phyloP scores from a whole-genome alignment of 768 basidiomycete genomes.

The Amanita rubescens region DNA sequence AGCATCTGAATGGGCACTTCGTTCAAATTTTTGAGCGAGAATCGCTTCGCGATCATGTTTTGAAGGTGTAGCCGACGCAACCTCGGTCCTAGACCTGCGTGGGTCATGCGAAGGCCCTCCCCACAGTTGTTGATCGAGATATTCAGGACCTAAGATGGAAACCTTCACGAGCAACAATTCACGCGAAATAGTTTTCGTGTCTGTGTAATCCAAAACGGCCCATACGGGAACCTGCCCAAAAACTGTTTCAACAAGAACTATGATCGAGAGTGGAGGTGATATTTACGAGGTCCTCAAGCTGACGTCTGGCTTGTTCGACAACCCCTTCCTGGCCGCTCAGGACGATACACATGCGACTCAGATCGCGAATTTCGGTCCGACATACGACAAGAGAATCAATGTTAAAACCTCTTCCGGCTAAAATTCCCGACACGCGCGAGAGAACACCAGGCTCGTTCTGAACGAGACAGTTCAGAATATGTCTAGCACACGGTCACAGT shows the following conservation, averaged over 20 bases:
- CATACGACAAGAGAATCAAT: constrained; percentile 98
- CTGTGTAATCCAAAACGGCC: constrained; percentile 97
- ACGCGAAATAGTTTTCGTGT: constrained; percentile 84
- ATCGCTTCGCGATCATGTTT: constrained; percentile 67
- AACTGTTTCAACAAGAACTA: neutral
- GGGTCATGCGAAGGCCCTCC: constrained; percentile 83
- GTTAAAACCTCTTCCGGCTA: constrained; percentile 97
- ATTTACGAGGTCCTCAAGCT: constrained; percentile 92
- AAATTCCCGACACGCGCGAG: constrained; percentile 93
- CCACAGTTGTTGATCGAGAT: constrained; percentile 83
- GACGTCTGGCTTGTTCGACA: constrained; percentile 92
- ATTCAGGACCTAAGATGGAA: constrained; percentile 96
- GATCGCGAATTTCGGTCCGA: constrained; percentile 92
- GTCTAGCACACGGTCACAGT: constrained; percentile 39
- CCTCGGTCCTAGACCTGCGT: constrained; percentile 31
- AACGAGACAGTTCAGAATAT: constrained; percentile 94
- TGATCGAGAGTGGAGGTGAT: neutral
- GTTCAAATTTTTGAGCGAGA: constrained; percentile 76
- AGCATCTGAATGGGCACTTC: constrained; percentile 34
- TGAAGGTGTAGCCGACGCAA: constrained; percentile 26
- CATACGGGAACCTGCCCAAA: constrained; percentile 85
- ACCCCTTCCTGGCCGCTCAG: constrained; percentile 95
- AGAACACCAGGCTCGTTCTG: constrained; percentile 99
- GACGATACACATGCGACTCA: constrained; percentile 97
- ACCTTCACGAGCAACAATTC: constrained; percentile 95